These are phyloP conservation scores for Penicillium dipodomyicola DNA, from an alignment of 495 filamentous ascomycete species.

Conservation along the genomic window DNA sequence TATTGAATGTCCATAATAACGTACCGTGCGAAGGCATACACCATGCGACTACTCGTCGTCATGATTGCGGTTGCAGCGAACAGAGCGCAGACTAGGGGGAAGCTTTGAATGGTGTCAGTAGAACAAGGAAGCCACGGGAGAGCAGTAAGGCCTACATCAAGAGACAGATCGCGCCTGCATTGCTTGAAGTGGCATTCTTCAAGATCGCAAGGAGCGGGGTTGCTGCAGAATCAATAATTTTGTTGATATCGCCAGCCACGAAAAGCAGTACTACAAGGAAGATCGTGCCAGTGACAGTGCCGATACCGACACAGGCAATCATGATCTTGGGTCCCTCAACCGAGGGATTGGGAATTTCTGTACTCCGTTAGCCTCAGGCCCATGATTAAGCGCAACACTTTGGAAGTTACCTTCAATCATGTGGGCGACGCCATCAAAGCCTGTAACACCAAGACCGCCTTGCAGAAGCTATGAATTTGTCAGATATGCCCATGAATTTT, in stretches of 20 bases:
- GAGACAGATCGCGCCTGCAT: constrained; percentile 64
- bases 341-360: constrained; percentile 68
- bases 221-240: constrained; percentile 58
- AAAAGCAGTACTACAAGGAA: constrained; percentile 67
- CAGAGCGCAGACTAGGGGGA: constrained; percentile 69
- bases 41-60: constrained; percentile 76
- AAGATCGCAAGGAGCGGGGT: constrained; percentile 71
- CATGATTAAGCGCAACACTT: neutral
- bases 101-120: constrained; percentile 35
- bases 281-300: constrained; percentile 63
- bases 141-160: constrained; percentile 49
- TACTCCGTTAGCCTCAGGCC: constrained; percentile 16
- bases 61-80: constrained; percentile 71
- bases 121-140: neutral
- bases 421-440: constrained; percentile 56
- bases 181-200: constrained; percentile 63
- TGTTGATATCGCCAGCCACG: constrained; percentile 56
- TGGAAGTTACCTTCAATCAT: constrained; percentile 44
- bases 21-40: constrained; percentile 66
- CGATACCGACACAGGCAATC: constrained; percentile 68
- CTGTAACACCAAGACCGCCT: constrained; percentile 60
- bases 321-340: constrained; percentile 68
- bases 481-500: constrained; percentile 11
- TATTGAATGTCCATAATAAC: neutral
- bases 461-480: constrained; percentile 48